Conservation (phyloP, 139 green algal species). For the Tetratostichococcus sp. region DNA sequence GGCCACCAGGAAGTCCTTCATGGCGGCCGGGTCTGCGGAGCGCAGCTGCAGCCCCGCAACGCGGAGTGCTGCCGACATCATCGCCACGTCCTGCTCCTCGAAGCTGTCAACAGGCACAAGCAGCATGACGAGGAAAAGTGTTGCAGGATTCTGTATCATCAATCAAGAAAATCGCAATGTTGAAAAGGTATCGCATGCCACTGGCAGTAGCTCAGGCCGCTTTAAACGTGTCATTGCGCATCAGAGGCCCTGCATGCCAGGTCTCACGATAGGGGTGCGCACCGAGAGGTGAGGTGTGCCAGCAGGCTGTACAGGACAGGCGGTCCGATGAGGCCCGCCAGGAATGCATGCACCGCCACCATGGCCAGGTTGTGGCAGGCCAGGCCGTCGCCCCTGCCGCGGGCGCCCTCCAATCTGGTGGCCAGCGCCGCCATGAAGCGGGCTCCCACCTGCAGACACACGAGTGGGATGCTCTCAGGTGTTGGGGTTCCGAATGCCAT, state of each 20-base stretch:
- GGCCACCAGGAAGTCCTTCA: constrained; percentile 77
- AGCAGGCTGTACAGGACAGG: constrained; percentile 53
- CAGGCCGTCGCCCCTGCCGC: constrained; percentile 24
- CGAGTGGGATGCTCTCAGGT: too few relatives aligned
- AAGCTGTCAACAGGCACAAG: constrained; percentile 33
- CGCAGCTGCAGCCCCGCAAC: constrained; percentile 60
- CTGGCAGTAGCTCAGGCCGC: too few relatives aligned
- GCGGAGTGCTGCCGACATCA: constrained; percentile 52
- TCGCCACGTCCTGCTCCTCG: constrained; percentile 55
- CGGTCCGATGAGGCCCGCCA: constrained; percentile 38
- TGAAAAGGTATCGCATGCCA: too few relatives aligned
- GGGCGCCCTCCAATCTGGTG: constrained; percentile 18
- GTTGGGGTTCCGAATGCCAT: too few relatives aligned
- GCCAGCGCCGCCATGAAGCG: constrained; percentile 47
- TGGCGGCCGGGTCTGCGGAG: constrained; percentile 58
- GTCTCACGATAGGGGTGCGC: too few relatives aligned
- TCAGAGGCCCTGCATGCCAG: too few relatives aligned
- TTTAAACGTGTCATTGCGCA: too few relatives aligned
- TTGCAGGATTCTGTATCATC: too few relatives aligned
- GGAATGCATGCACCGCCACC: constrained; percentile 54
- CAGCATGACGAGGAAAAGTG: background rate
- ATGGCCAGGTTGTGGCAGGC: constrained; percentile 52
- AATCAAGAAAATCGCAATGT: too few relatives aligned
- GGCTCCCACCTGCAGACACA: constrained; percentile 36
- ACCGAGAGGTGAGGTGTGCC: constrained; percentile 17